Percentiles rank a stretch among this genome's conserved stretches.
Evolutionary conservation across 495 filamentous ascomycete species (phyloP).

Genomic region (Echria macrotheca): DNA sequence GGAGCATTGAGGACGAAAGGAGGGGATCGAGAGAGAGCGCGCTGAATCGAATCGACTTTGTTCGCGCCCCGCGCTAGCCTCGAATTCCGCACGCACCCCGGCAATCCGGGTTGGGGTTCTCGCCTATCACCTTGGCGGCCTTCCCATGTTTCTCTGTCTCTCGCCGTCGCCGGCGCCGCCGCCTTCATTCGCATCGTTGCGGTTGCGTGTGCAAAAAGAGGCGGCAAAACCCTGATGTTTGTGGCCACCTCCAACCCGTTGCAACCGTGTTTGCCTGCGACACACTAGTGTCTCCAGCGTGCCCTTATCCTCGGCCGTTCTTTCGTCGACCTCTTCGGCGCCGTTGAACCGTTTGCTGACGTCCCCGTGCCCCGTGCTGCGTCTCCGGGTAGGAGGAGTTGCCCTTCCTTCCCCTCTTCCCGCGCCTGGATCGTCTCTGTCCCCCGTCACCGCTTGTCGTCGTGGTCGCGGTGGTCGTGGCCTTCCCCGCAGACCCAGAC

Average conservation of each 20-base stretch:
- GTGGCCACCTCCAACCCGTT: too few relatives aligned
- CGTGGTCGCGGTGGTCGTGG: neutral
- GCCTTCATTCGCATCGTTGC: too few relatives aligned
- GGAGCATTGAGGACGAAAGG: neutral
- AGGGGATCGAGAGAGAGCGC: too few relatives aligned
- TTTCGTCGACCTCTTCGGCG: neutral
- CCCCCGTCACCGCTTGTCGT: neutral
- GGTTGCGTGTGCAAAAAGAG: too few relatives aligned
- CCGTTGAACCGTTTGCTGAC: neutral
- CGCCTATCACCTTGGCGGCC: neutral
- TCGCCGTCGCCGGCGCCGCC: neutral
- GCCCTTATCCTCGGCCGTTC: too few relatives aligned
- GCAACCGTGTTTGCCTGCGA: too few relatives aligned
- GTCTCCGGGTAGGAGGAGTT: too few relatives aligned
- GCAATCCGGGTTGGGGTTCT: neutral
- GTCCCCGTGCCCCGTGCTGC: too few relatives aligned
- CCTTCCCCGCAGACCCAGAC: neutral
- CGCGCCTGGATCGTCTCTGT: too few relatives aligned
- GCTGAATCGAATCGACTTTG: constrained; percentile 5
- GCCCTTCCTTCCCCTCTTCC: neutral
- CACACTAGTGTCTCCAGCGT: too few relatives aligned
- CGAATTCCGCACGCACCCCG: neutral
- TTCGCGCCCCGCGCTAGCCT: constrained; percentile 7
- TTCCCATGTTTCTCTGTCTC: neutral
- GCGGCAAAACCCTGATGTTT: too few relatives aligned